Evolutionary conservation across 75 land plant genomes (phyloP), one percentile per base, ranked within the genome.

Genomic region (Isoetes taiwanensis): DNA sequence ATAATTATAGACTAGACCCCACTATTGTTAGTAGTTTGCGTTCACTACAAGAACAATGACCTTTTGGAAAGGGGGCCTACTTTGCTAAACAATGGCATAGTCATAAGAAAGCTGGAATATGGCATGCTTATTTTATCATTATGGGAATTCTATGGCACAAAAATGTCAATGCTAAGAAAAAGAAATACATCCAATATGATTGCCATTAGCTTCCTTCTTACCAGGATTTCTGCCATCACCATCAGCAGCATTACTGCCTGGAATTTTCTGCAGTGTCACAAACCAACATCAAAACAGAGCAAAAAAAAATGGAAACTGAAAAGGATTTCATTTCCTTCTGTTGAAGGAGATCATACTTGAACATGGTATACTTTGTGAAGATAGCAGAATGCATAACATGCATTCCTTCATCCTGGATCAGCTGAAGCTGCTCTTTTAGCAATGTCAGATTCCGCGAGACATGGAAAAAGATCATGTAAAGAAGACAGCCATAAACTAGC

Each of bases 211-310:
- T n/a, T n/a, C n/a, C n/a, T 33, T 12, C 73, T 43, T 79, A 90
- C 87, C 84, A 76, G 20, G 59, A 73, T 58, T 65, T 90, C 82
- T 43, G 80, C 82, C 40, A 80, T 54, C 1, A 78, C 97, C 59
- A 86, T 74, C 28, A 76, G 57, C 50, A 82, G 76, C 87, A 90
- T 83, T 52, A 84, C 78, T 10, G 65, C 70, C 61, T 78, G 83
- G 58, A 90, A 90, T 56, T 84, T 90, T 76, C 97, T 90, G 78
- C 37, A 72, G n/a, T n/a, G n/a, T n/a, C n/a, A n/a, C n/a, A n/a
- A n/a, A n/a, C n/a, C n/a, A n/a, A n/a, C n/a, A n/a, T n/a, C n/a
- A n/a, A n/a, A n/a, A n/a, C n/a, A n/a, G 30, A 30, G 23, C 14
- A 5, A 54, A 26, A 27, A 54, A 4, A 10, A 16, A 27, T 30